Base-by-base conservation (phyloP, 1,284 basidiomycete species). In the Marasmius oreades region DNA sequence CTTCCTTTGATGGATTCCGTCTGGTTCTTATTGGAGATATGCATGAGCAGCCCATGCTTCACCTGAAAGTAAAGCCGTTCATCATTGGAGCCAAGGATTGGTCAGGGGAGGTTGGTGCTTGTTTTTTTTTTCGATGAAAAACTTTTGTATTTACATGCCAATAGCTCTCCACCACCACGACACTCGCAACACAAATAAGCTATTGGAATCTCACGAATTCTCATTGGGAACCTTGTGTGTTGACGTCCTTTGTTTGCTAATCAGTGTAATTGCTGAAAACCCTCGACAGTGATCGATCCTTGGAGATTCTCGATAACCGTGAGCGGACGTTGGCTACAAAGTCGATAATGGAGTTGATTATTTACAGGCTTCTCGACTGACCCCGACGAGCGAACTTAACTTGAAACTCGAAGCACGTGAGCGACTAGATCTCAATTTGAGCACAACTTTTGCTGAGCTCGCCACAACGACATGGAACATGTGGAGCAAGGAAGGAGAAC, bases 161-260 rank as follows among this genome's bases (percentile, higher is more conserved):
- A 31, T 61, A 96, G 93, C 73, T 97, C 48, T 88, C 89, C 68
- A 88, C 92, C 8, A 87, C 85, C 3, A 92, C 88, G 0, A 88
- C 90, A 0, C 76, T 97, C 62, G 86, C 86, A 18, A 86, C 86
- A 2, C 86, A 89, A 55, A 90, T 98, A 68, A 94, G 90, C 63
- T 99, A 97, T 69, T 99, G 94, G 92, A 99, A 99, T 72, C 74
- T 99, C 55, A 89, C 91, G 26, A 96, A 98, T 68, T 99, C 97
- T 48, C 95, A 99, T 68, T 99, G 97, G 93, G 97, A 99, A 73
- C 97, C 98, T n/a, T 74, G 87, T 89, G 66, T 61, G 84, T 73
- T 10, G 18, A 37, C 53, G 47, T 44, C 46, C 22, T 20, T 48
- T 56, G 34, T 62, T 23, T 48, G 23, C 16, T 34, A 7, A 34